phyloP scores from a whole-genome alignment of 148 eudicot species.

The Vaccinium corymbosum region DNA sequence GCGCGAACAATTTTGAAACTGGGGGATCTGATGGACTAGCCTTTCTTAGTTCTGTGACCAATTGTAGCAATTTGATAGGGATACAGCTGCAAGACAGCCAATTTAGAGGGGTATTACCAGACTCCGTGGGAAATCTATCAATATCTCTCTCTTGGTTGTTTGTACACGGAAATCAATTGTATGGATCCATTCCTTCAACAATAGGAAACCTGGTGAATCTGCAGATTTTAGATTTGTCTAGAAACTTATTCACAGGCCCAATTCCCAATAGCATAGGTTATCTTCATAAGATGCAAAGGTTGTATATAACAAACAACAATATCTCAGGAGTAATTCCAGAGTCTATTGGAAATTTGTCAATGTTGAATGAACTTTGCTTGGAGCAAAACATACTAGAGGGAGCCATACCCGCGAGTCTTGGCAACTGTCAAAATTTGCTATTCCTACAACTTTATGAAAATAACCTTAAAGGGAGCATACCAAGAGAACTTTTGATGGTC shows the following conservation, averaged over 20 bases:
- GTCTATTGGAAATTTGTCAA: conserved; percentile 12
- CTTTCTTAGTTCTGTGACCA: conserved; percentile 8
- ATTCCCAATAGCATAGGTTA: conserved; percentile 6
- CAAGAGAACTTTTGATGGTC: background rate
- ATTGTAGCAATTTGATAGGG: conserved; percentile 21
- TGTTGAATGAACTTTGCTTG: background rate
- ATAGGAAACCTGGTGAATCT: background rate
- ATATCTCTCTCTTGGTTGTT: background rate
- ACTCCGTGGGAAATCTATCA: conserved; percentile 14
- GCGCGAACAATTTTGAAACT: too few relatives aligned
- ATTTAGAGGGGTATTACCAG: background rate
- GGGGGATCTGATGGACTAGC: conserved; percentile 9
- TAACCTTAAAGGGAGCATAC: conserved; percentile 16
- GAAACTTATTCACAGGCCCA: conserved; percentile 1
- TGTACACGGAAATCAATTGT: background rate
- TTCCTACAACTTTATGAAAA: background rate
- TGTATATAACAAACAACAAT: background rate
- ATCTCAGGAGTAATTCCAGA: conserved; percentile 10
- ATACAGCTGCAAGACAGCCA: too few relatives aligned
- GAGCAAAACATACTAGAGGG: background rate
- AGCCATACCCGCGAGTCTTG: background rate
- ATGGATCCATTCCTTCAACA: conserved; percentile 6
- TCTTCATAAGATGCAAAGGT: background rate
- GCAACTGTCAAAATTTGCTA: background rate
- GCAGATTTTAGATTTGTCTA: background rate